These are phyloP conservation scores for Pestalotiopsis sp. DNA, from an alignment of 2,329 filamentous ascomycete genomes.

Conservation along the genomic window DNA sequence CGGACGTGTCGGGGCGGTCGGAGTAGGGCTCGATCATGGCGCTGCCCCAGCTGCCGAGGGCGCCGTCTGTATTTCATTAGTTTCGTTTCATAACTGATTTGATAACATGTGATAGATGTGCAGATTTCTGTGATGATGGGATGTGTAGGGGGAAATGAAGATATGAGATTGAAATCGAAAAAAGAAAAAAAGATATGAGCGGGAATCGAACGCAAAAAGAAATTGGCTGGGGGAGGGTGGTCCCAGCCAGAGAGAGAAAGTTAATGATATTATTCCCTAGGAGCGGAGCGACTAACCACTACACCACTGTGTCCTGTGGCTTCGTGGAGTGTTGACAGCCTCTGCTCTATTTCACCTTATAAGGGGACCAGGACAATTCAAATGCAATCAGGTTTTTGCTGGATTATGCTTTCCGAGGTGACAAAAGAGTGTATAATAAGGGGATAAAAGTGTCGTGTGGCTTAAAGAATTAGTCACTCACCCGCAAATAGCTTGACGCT, in stretches of 20 bases:
- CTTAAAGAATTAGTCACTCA: slow-evolving; percentile 31
- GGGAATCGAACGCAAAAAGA: neutral
- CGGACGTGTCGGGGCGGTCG: slow-evolving; percentile 62
- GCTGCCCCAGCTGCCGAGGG: slow-evolving; percentile 71
- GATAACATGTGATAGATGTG: neutral
- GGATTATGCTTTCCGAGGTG: neutral
- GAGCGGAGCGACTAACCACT: neutral
- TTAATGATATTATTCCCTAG: neutral
- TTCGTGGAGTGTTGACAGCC: neutral
- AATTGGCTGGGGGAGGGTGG: neutral
- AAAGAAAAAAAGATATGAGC: neutral
- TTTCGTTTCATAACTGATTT: neutral
- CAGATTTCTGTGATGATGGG: too few species aligned
- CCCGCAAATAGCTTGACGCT: slow-evolving; percentile 73
- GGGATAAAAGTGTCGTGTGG: neutral
- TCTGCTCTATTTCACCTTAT: neutral
- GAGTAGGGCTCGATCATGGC: slow-evolving; percentile 72
- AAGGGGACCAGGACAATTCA: neutral
- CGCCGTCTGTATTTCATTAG: slow-evolving; percentile 55
- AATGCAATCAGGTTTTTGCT: too few species aligned
- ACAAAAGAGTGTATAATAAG: neutral
- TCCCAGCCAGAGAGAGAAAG: neutral
- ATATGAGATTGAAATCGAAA: neutral
- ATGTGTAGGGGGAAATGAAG: neutral
- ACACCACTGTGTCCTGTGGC: neutral